Base-by-base conservation (phyloP, 1,284 basidiomycete species). In the Ceratobasidium papillatum region DNA sequence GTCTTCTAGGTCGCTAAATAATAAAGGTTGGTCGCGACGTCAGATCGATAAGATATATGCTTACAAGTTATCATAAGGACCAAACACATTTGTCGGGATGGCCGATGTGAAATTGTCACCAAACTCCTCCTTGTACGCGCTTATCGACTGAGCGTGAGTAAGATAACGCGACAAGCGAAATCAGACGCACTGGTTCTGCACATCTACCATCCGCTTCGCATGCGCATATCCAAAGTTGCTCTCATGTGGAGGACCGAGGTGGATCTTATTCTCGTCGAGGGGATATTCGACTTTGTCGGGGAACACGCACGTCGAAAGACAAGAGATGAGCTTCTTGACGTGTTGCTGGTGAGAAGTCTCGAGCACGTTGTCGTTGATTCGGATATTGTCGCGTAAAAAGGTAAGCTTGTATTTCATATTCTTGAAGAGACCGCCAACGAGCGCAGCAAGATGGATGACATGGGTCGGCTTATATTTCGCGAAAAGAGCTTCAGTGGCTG, bases 211-310 rank as follows among this genome's bases (percentile, higher is more conserved):
- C n/a, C 95, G 87, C 84, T 97, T 97, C 43, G 94, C 94, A 78
- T 96, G 91, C 0, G 95, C 91, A 79, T 97, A 97, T 19, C 94
- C 95, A 83, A 94, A 96, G 86, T 96, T 96, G 78, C 91, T 93
- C 75, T 90, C 86, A 80, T 96, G 95, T 3, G 95, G 95, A 38
- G 92, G 92, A 7, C 95, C 95, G 45, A 87, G 86, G 82, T 97
- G 95, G 75, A 96, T 91, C 84, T 94, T 95, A 75, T 86, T 88
- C 84, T 96, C 95, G 78, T 94, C 92, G n/a, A 97, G 87, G 7
- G 95, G 95, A 81, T 95, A 96, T 73, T 79, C 79, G 52, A 81
- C 82, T 80, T 93, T 91, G 82, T 95, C 94, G 0, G 94, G 93
- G 84, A 94, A 95, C 49, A 96, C 92, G 80, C 94, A 94, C 32